Percentiles rank a stretch among this genome's conserved stretches.
phyloP scores from a whole-genome alignment of 257 asterid genomes.

The Petunia secreta region DNA sequence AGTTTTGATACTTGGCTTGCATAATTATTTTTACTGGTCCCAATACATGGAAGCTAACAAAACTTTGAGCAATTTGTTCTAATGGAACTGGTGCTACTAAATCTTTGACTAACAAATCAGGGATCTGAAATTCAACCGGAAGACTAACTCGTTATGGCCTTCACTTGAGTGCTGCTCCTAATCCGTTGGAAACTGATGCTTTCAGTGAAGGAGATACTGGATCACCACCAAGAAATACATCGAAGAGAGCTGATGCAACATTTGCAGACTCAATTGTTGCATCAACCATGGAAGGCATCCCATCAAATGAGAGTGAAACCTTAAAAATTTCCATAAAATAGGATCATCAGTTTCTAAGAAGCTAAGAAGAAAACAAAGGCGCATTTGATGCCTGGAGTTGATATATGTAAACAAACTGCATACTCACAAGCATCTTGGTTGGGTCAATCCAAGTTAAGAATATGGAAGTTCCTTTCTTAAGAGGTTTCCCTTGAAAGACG shows the following conservation, averaged over 20 bases:
- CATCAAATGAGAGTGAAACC: slow-evolving; percentile 76
- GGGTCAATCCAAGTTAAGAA: slow-evolving; percentile 89
- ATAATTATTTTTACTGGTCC: neutral
- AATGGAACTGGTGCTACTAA: neutral
- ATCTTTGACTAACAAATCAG: slow-evolving; percentile 10
- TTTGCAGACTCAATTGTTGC: slow-evolving; percentile 74
- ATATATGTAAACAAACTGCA: slow-evolving; percentile 14
- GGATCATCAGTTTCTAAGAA: neutral
- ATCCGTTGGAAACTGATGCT: slow-evolving; percentile 65
- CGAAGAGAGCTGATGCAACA: slow-evolving; percentile 74
- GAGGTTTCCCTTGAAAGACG: slow-evolving; percentile 71
- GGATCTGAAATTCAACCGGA: slow-evolving; percentile 15
- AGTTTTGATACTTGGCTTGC: slow-evolving; percentile 7
- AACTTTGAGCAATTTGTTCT: slow-evolving; percentile 15
- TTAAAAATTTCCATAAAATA: slow-evolving; percentile 31
- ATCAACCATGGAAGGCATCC: slow-evolving; percentile 62
- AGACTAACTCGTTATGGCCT: slow-evolving; percentile 22
- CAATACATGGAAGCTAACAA: slow-evolving; percentile 20
- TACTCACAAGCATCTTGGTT: slow-evolving; percentile 74
- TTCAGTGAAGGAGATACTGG: slow-evolving; percentile 86
- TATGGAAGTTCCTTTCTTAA: slow-evolving; percentile 76
- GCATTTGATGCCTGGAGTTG: neutral
- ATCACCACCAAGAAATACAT: slow-evolving; percentile 79
- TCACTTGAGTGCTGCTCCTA: slow-evolving; percentile 61
- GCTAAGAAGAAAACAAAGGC: slow-evolving; percentile 18